Base-by-base conservation (phyloP, 108 stramenopile species). In the Fragilaria crotonensis region DNA sequence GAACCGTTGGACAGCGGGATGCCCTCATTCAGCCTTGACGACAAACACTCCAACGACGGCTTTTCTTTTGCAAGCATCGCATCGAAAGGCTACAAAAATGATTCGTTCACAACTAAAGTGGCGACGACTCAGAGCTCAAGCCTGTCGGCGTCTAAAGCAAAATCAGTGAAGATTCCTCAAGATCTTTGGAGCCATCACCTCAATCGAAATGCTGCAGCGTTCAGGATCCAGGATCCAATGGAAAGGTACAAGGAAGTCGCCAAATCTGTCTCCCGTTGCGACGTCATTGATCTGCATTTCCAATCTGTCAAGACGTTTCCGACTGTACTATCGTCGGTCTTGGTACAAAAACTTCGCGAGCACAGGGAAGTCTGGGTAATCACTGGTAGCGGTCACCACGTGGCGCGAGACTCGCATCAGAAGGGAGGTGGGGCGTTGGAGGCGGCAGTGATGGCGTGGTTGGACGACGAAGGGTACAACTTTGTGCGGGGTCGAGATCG, bases 271-370 rank as follows among this genome's bases (percentile, higher is more conserved):
- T 52, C 62, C 3, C 50, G 76, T 21, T 18, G 50, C 2, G 78
- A 79, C 47, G 73, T 84, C 23, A 69, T 84, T 52, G 82, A 84
- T 46, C 59, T 84, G 54, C 82, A 84, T 48, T 84, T 79, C 60
- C 82, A 84, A 54, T 84, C 82, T 22, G 68, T 57, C 47, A 84
- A 79, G 54, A 84, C 82, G 2, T 79, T 77, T 66, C 44, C 71
- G 20, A 36, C 36, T 3, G 82, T 84, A 4, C 66, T 84, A 5
- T 46, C 52, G 30, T 47, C 36, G 2, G 36, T 79, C 19, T 41
- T 84, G 23, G 75, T 74, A 0, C 7, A 48, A 9, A 79, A 73
- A 47, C 62, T 83, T 28, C 17, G 27, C 30, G 31, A 11, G 18
- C 45, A 52, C 26, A 30, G 54, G 1, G 65, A 63, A 21, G 73